A percentile compares a stretch with the other conserved stretches of the same genome.
Evolutionary conservation across 2,329 filamentous ascomycete genomes (phyloP).

Genomic region (Neophaeococcomyces mojaviensis): DNA sequence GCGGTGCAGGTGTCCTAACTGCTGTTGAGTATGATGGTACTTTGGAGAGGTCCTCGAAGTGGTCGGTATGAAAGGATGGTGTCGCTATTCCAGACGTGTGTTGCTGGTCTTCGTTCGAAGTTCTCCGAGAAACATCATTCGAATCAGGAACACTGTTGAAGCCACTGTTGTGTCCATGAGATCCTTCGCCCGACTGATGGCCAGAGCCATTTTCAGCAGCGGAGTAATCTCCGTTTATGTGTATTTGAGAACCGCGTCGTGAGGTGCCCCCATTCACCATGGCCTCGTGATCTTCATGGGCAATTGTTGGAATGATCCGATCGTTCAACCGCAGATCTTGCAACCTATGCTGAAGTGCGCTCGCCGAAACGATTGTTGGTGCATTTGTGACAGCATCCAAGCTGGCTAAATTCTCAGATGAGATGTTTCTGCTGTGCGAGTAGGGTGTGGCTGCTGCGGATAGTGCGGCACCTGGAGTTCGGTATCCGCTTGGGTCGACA

Average conservation of each 20-base stretch:
- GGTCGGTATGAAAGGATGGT: conserved; percentile 40
- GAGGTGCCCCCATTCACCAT: conserved; percentile 2
- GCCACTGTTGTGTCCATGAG: background rate
- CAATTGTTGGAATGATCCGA: conserved; percentile 9
- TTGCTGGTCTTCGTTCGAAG: conserved; percentile 40
- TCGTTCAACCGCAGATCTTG: conserved; percentile 41
- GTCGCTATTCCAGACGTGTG: conserved; percentile 38
- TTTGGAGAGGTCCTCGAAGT: conserved; percentile 60
- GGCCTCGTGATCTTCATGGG: conserved; percentile 5
- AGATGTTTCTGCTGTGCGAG: conserved; percentile 63
- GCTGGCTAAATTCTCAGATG: conserved; percentile 68
- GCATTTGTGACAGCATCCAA: conserved; percentile 45
- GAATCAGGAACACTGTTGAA: conserved; percentile 3
- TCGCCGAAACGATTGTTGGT: conserved; percentile 50
- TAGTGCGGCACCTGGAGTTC: conserved; percentile 59
- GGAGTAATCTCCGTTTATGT: conserved; percentile 14
- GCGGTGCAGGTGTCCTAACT: conserved; percentile 56
- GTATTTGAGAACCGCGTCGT: conserved; percentile 12
- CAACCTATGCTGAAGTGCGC: conserved; percentile 63
- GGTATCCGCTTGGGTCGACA: conserved; percentile 71
- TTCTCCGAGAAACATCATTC: conserved; percentile 34
- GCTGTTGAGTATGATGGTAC: conserved; percentile 74
- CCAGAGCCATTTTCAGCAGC: background rate
- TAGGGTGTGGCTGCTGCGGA: conserved; percentile 73
- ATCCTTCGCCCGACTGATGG: background rate